phyloP scores from a whole-genome alignment of 2,329 filamentous ascomycete species.

The Pestalotiopsis sp. region DNA sequence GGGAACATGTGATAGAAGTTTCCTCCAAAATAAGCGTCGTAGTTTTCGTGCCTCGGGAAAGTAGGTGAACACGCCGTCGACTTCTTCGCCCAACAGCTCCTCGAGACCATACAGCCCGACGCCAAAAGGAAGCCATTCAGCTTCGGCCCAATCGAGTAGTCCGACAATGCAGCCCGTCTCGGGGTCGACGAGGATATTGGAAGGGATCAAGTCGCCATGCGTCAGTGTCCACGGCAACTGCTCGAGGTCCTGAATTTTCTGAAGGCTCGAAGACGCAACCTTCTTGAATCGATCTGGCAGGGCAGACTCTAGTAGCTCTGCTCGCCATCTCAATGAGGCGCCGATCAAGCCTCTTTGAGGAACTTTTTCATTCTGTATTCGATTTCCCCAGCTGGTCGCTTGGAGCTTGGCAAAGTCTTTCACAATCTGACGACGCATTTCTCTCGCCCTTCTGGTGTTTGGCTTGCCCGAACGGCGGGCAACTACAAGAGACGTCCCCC shows the following conservation, averaged over 20 bases:
- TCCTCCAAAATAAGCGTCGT: constrained; percentile 53
- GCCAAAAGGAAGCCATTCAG: constrained; percentile 63
- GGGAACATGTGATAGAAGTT: constrained; percentile 37
- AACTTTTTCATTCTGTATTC: constrained; percentile 19
- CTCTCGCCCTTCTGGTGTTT: constrained; percentile 8
- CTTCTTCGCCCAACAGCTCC: constrained; percentile 56
- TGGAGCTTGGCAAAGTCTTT: constrained; percentile 45
- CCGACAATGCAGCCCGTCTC: constrained; percentile 50
- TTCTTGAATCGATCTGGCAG: constrained; percentile 39
- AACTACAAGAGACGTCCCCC: constrained; percentile 42
- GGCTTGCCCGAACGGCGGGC: constrained; percentile 20
- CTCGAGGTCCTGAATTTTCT: constrained; percentile 38
- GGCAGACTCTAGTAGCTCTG: constrained; percentile 36
- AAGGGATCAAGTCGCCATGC: constrained; percentile 62
- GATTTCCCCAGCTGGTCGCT: constrained; percentile 37
- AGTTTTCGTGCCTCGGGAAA: constrained; percentile 45
- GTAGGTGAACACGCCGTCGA: constrained; percentile 42
- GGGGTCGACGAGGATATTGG: constrained; percentile 58
- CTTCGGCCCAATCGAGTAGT: constrained; percentile 68
- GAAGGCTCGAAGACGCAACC: constrained; percentile 28
- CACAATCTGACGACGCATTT: constrained; percentile 36
- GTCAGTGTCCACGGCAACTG: constrained; percentile 57
- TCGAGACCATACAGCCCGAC: constrained; percentile 64
- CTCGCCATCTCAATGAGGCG: constrained; percentile 40
- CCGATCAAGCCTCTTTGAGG: constrained; percentile 39